Evolutionary conservation across 2,329 filamentous ascomycete genomes (phyloP).

Genomic region (Ploettnerulaceae sp.): DNA sequence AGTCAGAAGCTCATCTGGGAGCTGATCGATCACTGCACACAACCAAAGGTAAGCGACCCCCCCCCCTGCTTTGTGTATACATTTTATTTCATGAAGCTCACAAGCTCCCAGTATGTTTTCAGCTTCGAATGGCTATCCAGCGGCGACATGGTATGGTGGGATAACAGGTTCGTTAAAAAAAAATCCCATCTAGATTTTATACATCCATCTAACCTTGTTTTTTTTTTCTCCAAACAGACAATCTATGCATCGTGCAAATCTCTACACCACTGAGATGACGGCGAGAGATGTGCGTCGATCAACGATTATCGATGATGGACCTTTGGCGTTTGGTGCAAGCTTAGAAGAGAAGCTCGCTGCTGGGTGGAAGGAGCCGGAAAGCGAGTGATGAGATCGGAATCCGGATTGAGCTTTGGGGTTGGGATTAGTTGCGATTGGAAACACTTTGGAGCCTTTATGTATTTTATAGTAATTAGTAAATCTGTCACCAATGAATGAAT

Average conservation of each 20-base stretch:
- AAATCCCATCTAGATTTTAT: background rate
- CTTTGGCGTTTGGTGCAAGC: conserved; percentile 28
- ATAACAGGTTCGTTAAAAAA: conserved; percentile 23
- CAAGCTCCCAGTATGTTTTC: conserved; percentile 30
- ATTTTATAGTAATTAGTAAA: too few species aligned
- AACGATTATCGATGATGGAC: conserved; percentile 30
- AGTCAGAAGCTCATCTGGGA: conserved; percentile 31
- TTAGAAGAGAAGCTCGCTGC: conserved; percentile 30
- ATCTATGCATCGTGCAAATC: conserved; percentile 31
- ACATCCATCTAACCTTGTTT: background rate
- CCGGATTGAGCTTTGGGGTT: background rate
- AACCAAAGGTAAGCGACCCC: conserved; percentile 15
- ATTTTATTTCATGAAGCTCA: too few species aligned
- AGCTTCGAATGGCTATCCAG: conserved; percentile 27
- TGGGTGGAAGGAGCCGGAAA: background rate
- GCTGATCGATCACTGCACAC: conserved; percentile 28
- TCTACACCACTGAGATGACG: conserved; percentile 27
- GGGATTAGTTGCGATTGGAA: too few species aligned
- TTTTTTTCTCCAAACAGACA: conserved; percentile 6
- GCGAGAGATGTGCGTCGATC: conserved; percentile 29
- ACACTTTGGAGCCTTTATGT: too few species aligned
- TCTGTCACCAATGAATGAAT: too few species aligned
- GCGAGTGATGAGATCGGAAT: background rate
- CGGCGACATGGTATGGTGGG: conserved; percentile 33
- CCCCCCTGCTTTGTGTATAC: too few species aligned